Percentiles rank a stretch among this genome's conserved stretches.
Evolutionary conservation across 768 basidiomycete genomes (phyloP).

Genomic region (Agaricus sinodeliciosus): DNA sequence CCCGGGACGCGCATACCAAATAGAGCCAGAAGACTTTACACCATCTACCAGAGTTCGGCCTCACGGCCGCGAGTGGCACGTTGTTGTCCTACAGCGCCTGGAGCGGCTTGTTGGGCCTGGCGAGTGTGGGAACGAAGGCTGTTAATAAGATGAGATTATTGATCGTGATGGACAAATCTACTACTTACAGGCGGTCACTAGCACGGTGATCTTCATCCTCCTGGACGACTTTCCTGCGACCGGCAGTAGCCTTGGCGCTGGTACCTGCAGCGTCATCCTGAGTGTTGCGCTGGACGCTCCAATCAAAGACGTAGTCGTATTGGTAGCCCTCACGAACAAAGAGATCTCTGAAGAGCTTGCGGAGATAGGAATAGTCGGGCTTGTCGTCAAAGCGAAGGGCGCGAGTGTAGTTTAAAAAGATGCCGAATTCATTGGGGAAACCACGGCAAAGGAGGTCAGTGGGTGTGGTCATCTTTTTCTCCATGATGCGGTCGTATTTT

Average conservation of each 20-base stretch:
- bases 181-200: constrained; percentile 76
- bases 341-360: constrained; percentile 98
- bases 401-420: constrained; percentile 98
- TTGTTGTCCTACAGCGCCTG: constrained; percentile 42
- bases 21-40: constrained; percentile 19
- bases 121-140: constrained; percentile 85
- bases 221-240: constrained; percentile 75
- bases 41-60: constrained; percentile 50
- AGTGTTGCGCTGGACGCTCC: constrained; percentile 80
- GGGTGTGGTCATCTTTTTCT: constrained; percentile 99
- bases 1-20: constrained; percentile 35
- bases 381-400: constrained; percentile 99
- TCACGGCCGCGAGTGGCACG: constrained; percentile 40
- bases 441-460: constrained; percentile 96
- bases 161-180: constrained; percentile 13
- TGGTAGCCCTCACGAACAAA: constrained; percentile 97
- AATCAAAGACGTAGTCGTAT: constrained; percentile 99
- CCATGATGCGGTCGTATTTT: constrained; percentile 99
- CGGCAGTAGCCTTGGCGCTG: constrained; percentile 53
- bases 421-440: constrained; percentile 99
- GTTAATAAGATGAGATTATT: constrained; percentile 15
- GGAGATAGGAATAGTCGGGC: constrained; percentile 98
- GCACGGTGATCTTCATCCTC: constrained; percentile 81
- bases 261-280: constrained; percentile 60
- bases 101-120: constrained; percentile 61